A percentile compares a stretch with the other conserved stretches of the same genome.
Conservation (phyloP, 2,329 filamentous ascomycete species). For the Aspergillus chevalieri region DNA sequence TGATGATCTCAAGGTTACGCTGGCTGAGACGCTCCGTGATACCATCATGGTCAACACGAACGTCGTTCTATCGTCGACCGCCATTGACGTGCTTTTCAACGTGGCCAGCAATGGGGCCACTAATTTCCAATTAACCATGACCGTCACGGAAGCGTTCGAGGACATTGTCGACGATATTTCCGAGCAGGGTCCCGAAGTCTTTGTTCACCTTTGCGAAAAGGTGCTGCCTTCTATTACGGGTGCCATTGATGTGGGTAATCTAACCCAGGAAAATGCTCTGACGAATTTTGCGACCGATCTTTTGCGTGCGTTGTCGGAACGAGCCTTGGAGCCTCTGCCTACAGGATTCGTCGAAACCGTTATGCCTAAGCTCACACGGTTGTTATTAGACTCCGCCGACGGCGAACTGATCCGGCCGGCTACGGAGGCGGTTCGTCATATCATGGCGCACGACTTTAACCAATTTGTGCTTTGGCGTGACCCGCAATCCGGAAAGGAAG, state of each 20-base stretch:
- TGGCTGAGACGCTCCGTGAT: conserved; percentile 79
- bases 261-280: conserved; percentile 73
- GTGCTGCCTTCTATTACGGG: conserved; percentile 81
- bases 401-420: conserved; percentile 82
- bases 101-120: conserved; percentile 80
- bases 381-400: conserved; percentile 78
- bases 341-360: conserved; percentile 76
- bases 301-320: conserved; percentile 70
- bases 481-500: conserved; percentile 66
- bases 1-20: conserved; percentile 83
- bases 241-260: conserved; percentile 78
- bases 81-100: conserved; percentile 75
- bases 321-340: conserved; percentile 78
- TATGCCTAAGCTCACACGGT: conserved; percentile 77
- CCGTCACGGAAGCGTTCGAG: conserved; percentile 87
- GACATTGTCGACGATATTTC: conserved; percentile 69
- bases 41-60: conserved; percentile 73
- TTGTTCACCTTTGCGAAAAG: conserved; percentile 72
- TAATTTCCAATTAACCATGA: conserved; percentile 84
- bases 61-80: conserved; percentile 65
- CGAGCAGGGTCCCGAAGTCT: conserved; percentile 60
- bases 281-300: conserved; percentile 83
- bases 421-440: conserved; percentile 79
- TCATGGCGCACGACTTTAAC: conserved; percentile 81
- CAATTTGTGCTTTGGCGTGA: conserved; percentile 87